Percentiles rank a stretch among this genome's conserved stretches.
phyloP scores from a whole-genome alignment of 2,329 filamentous ascomycete genomes.

The Penicillium psychrosexuale region DNA sequence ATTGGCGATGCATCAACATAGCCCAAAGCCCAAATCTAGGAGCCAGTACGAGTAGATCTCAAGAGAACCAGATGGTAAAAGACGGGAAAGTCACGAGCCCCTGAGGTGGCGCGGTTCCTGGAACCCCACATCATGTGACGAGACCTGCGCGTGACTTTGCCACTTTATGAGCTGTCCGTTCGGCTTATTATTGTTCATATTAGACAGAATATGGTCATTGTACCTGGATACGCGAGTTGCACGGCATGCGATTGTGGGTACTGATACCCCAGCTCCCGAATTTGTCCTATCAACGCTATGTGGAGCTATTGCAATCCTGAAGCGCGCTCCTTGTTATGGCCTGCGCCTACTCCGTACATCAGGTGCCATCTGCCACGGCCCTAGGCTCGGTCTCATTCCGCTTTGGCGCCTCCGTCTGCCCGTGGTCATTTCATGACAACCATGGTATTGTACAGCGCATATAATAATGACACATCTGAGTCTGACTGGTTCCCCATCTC shows the following conservation, averaged over 20 bases:
- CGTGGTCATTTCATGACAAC: background rate
- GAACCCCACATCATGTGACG: constrained; percentile 10
- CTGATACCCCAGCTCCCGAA: background rate
- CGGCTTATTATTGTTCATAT: background rate
- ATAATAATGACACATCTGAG: background rate
- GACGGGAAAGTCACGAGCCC: constrained; percentile 14
- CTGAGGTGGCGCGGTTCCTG: constrained; percentile 8
- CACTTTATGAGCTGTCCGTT: constrained; percentile 8
- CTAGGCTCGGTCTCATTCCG: background rate
- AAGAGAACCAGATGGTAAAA: background rate
- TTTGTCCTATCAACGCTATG: background rate
- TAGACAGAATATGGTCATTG: background rate
- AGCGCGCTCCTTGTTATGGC: constrained; percentile 5
- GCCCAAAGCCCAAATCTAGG: background rate
- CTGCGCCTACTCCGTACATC: constrained; percentile 4
- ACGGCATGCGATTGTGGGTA: background rate
- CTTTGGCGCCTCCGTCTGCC: constrained; percentile 2
- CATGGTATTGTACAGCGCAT: background rate
- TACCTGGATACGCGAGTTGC: background rate
- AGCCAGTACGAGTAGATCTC: background rate
- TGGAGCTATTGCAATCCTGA: constrained; percentile 1
- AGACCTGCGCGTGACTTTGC: constrained; percentile 7
- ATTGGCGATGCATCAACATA: background rate
- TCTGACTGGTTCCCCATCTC: background rate
- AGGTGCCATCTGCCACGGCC: constrained; percentile 6